Base-by-base conservation (phyloP, 2,329 filamentous ascomycete species). In the Calycina marina region DNA sequence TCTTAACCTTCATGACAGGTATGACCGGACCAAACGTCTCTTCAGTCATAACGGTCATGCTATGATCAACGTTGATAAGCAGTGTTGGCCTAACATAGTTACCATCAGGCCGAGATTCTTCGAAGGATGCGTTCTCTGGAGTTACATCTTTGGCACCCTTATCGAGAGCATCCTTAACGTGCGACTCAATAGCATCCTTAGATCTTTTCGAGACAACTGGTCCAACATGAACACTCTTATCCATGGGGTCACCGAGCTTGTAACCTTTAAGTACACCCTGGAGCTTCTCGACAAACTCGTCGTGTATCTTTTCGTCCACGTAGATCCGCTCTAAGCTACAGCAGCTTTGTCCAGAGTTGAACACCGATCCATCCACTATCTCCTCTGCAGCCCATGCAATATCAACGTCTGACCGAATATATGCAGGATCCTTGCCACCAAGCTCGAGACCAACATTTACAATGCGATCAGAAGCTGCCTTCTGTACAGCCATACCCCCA, bases 321-420 rank as follows among this genome's bases (percentile, higher is more conserved):
- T 96, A 96, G 13, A 96, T 73, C 18, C 88, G 69, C 60, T 96
- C 88, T 33, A 96, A 66, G 14, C 84, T 81, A 58, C 88, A 96
- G 64, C 88, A 96, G 54, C 84, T 93, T 62, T 96, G 88, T n/a
- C 88, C 88, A 31, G 86, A 93, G 61, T 96, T 96, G 67, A 96
- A 96, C 36, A 96, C 65, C n/a, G 85, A 77, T 13, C 88, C 88
- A 47, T 96, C 88, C 10, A 96, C 84, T 48, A 96, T 90, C 58
- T 94, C 85, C 45, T 81, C 85, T 0, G 88, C 88, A 1, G 79
- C 86, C 88, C 86, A 94, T 29, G 73, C 72, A 29, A 93, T 58
- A 52, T 96, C 85, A 2, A 93, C 84, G 49, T 96, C 88, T 5
- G 63, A 63, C 38, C 88, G 68, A 34, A 96, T 67, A 50, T 94